Base-by-base conservation (phyloP, 164 flowering plant genomes). In the Akebia trifoliata region DNA sequence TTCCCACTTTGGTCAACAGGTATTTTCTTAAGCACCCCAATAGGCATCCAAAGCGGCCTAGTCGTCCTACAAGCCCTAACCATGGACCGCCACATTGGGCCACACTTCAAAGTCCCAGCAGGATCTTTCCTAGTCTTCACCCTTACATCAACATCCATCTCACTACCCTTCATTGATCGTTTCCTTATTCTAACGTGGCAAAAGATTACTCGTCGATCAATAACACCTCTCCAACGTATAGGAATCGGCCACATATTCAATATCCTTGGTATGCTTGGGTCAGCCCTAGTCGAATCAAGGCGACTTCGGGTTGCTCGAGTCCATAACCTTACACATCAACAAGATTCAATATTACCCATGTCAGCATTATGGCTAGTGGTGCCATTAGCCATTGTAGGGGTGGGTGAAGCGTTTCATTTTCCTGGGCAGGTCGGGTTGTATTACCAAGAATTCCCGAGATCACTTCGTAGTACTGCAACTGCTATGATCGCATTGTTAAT, bases 61-160 rank as follows among this genome's bases (percentile, higher is more conserved):
- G 50, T 68, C 2, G 61, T 85, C 56, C 75, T 82, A 44, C 90
- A 85, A 72, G 85, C 81, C 24, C 71, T 81, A 29, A 47, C 69
- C 62, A 80, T 84, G 87, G 83, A 87, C 68, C 81, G 89, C n/a
- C 78, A 65, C 55, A 34, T 87, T 5, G 80, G 81, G 0, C 64
- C 77, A 1, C 62, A 68, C 36, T 77, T 87, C 79, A 36, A 70
- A 47, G 75, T 85, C 72, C 89, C 93, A 4, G 83, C 86, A 0
- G 87, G 80, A 0, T 69, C 90, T 4, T 49, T 85, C 50, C 4
- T 31, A 1, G 85, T 85, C 42, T 45, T 80, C 36, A 25, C 51
- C 6, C 48, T 81, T 0, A 8, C 80, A 21, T 61, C 80, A 45
- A 56, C 84, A 0, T 61, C 81, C 51, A 40, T 79, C 46, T 66